Base-by-base conservation (phyloP, 2,329 filamentous ascomycete species). In the Myotisia sp. region DNA sequence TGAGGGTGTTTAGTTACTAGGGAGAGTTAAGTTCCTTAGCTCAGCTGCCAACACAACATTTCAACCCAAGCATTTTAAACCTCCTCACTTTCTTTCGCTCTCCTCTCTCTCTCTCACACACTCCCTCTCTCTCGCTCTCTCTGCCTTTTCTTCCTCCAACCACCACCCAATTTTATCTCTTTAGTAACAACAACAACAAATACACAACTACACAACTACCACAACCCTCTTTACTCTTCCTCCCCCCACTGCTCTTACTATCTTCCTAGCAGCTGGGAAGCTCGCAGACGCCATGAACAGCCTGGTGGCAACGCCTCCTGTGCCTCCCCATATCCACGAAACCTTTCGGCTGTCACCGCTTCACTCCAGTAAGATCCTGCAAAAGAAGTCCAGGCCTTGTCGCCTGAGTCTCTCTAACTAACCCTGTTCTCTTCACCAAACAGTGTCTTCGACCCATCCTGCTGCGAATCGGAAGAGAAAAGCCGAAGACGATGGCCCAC, bases 391-490 rank as follows among this genome's bases (percentile, higher is more conserved):
- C 22, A 7, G 8, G 10, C 20, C 28, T 32, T 27, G 26, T 29
- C 20, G 21, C 33, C 13, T 9, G 26, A 9, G 7, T 7, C 16
- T 36, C 9, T 16, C 30, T 46, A 26, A 34, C 39, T 32, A 24
- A 39, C 27, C 34, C 13, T 29, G 27, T 28, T 36, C 44, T 43
- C 44, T 39, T 41, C n/a, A n/a, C n/a, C n/a, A n/a, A n/a, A n/a
- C n/a, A 58, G 52, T 57, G 50, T 59, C 52, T 43, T 53, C 55
- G 43, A 51, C 50, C 34, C 53, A 56, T 48, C 48, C 54, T 45
- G 52, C 58, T 48, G 49, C 48, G 49, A 61, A 58, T 49, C 66
- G 73, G 45, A 95, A 95, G 68, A 78, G 90, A 60, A 95, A 95
- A 68, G 85, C 83, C 50, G 82, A 87, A 37, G 72, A 76, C 47